Conservation (phyloP, 257 asterid genomes). For the Schizonepeta tenuifolia region DNA sequence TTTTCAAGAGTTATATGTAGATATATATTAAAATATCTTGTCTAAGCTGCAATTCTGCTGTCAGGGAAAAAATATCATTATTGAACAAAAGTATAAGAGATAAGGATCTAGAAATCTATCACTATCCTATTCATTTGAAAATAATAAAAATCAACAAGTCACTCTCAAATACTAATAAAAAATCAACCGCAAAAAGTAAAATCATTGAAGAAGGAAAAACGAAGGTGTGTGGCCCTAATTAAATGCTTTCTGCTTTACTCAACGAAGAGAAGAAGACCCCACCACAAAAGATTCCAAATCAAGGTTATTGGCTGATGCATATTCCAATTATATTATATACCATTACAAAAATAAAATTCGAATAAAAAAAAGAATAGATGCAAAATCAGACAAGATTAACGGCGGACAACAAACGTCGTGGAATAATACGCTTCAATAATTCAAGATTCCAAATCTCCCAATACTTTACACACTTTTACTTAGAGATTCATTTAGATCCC, state of each 20-base stretch:
- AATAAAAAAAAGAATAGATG: conserved; percentile 9
- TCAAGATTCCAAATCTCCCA: conserved; percentile 30
- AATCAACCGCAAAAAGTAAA: background rate
- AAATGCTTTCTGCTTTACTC: conserved; percentile 29
- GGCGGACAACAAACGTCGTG: conserved; percentile 20
- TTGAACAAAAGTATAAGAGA: background rate
- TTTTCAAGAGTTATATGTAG: too few relatives aligned
- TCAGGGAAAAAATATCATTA: background rate
- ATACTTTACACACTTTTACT: background rate
- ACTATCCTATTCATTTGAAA: background rate
- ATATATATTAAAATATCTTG: too few relatives aligned
- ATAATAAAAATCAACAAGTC: background rate
- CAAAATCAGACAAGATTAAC: conserved; percentile 22
- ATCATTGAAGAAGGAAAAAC: background rate
- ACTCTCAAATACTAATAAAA: background rate
- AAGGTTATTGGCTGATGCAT: conserved; percentile 34
- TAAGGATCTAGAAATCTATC: conserved; percentile 21
- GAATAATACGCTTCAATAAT: conserved; percentile 15
- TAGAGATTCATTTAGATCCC: conserved; percentile 30
- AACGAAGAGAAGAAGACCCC: conserved; percentile 44
- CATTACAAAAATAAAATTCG: background rate
- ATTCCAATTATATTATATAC: conserved; percentile 18
- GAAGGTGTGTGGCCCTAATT: conserved; percentile 15
- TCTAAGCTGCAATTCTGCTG: too few relatives aligned
- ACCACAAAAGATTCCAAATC: conserved; percentile 49